Conservation (phyloP, 495 filamentous ascomycete species). For the Lineolata rhizophorae region DNA sequence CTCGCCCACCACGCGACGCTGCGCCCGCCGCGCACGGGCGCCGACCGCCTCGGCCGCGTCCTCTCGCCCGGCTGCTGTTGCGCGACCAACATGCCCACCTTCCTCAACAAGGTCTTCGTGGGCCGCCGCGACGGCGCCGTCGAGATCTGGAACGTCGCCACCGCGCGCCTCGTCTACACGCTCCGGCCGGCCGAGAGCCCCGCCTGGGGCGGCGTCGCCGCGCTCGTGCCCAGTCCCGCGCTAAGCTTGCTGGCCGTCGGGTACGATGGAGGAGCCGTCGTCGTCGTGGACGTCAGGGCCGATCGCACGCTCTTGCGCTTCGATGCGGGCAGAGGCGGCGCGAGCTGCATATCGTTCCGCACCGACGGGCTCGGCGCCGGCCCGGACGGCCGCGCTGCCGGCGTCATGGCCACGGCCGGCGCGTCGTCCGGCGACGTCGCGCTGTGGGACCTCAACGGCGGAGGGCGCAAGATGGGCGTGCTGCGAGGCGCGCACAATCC, state of each 20-base stretch:
- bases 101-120: conserved; percentile 83
- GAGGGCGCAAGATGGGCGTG: conserved; percentile 58
- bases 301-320: conserved; percentile 49
- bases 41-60: conserved; percentile 23
- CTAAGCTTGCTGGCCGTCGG: conserved; percentile 76
- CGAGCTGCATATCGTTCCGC: conserved; percentile 70
- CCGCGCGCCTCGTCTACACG: conserved; percentile 70
- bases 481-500: conserved; percentile 71
- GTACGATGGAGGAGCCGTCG: conserved; percentile 53
- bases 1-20: conserved; percentile 81
- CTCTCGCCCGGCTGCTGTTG: too few relatives aligned
- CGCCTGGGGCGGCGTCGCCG: conserved; percentile 52
- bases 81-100: conserved; percentile 66
- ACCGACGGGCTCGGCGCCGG: conserved; percentile 82
- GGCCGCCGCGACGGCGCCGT: conserved; percentile 71
- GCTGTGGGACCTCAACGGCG: conserved; percentile 85
- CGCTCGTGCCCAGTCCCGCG: conserved; percentile 59
- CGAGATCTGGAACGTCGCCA: conserved; percentile 93
- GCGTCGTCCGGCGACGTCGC: conserved; percentile 60
- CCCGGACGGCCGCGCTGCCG: conserved; percentile 54
- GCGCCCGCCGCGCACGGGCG: conserved; percentile 18
- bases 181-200: conserved; percentile 41
- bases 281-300: conserved; percentile 57
- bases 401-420: conserved; percentile 70
- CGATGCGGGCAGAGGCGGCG: conserved; percentile 29